phyloP scores from a whole-genome alignment of 1,139 yeast genomes.

The Hyphopichia khmerensis region DNA sequence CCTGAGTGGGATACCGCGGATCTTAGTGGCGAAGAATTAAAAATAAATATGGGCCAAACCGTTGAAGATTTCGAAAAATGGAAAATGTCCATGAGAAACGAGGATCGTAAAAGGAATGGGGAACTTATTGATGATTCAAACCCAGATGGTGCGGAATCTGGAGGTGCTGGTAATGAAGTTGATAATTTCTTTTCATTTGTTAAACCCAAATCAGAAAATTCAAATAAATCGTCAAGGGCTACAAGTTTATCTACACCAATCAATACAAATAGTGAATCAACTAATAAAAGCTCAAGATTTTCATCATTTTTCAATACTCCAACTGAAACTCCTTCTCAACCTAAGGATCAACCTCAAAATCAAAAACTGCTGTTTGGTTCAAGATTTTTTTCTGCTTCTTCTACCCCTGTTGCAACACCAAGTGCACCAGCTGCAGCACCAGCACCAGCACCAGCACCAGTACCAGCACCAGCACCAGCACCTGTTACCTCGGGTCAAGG shows the following conservation, averaged over 20 bases:
- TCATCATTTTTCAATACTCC: conserved; percentile 43
- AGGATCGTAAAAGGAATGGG: conserved; percentile 55
- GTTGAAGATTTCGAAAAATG: conserved; percentile 72
- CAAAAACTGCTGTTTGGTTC: conserved; percentile 8
- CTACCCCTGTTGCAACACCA: conserved; percentile 6
- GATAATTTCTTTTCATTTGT: conserved; percentile 54
- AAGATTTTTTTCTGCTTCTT: conserved; percentile 15
- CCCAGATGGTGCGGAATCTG: conserved; percentile 10
- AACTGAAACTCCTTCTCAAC: conserved; percentile 4
- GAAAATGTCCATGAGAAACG: conserved; percentile 60
- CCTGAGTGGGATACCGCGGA: conserved; percentile 55
- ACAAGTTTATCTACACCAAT: conserved; percentile 11
- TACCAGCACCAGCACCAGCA: neutral
- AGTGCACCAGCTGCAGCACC: neutral
- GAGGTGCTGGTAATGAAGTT: conserved; percentile 42
- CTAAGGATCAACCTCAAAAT: neutral
- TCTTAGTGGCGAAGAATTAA: conserved; percentile 28
- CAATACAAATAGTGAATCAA: conserved; percentile 10
- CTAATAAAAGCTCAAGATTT: conserved; percentile 42
- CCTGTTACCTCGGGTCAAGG: neutral
- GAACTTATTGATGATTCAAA: conserved; percentile 32
- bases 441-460: neutral
- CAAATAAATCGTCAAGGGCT: conserved; percentile 10
- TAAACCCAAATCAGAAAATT: conserved; percentile 23
- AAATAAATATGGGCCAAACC: conserved; percentile 52